Evolutionary conservation across 2,329 filamentous ascomycete species (phyloP).

Genomic region (Microthyrium microscopicum): DNA sequence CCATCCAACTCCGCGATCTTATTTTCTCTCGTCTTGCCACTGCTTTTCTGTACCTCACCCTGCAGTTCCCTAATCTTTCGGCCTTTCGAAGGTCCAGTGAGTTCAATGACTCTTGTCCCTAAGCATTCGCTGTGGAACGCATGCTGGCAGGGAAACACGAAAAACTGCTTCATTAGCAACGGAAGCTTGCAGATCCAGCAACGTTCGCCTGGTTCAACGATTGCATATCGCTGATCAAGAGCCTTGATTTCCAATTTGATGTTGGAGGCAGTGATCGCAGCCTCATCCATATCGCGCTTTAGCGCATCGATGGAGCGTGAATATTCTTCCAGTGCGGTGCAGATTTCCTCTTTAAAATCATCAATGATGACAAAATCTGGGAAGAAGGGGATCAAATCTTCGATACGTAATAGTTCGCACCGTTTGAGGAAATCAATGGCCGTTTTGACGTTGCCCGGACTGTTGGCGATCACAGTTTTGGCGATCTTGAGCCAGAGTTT

Average conservation of each 20-base stretch:
- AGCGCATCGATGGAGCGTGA: slow-evolving; percentile 75
- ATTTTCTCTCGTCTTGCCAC: slow-evolving; percentile 57
- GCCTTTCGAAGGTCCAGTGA: slow-evolving; percentile 57
- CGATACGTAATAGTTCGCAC: slow-evolving; percentile 82
- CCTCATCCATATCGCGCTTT: slow-evolving; percentile 91
- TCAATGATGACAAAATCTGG: slow-evolving; percentile 97
- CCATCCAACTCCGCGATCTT: slow-evolving; percentile 80
- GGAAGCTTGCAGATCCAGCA: slow-evolving; percentile 82
- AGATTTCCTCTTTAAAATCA: slow-evolving; percentile 98
- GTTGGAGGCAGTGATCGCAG: slow-evolving; percentile 69
- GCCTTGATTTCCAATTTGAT: slow-evolving; percentile 81
- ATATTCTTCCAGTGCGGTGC: slow-evolving; percentile 83
- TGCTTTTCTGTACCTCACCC: slow-evolving; percentile 59
- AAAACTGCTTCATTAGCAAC: slow-evolving; percentile 80
- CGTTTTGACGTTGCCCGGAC: slow-evolving; percentile 55
- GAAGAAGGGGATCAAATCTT: slow-evolving; percentile 96
- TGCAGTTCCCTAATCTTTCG: slow-evolving; percentile 76
- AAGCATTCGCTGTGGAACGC: slow-evolving; percentile 94
- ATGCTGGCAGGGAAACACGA: slow-evolving; percentile 96
- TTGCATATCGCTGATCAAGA: slow-evolving; percentile 78
- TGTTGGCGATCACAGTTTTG: slow-evolving; percentile 78
- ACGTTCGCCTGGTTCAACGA: slow-evolving; percentile 89
- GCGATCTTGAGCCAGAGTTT: slow-evolving; percentile 92
- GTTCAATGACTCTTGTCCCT: slow-evolving; percentile 68
- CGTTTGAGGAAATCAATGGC: slow-evolving; percentile 88